phyloP scores from a whole-genome alignment of 2,329 filamentous ascomycete species.

The Fusarium virguliforme region DNA sequence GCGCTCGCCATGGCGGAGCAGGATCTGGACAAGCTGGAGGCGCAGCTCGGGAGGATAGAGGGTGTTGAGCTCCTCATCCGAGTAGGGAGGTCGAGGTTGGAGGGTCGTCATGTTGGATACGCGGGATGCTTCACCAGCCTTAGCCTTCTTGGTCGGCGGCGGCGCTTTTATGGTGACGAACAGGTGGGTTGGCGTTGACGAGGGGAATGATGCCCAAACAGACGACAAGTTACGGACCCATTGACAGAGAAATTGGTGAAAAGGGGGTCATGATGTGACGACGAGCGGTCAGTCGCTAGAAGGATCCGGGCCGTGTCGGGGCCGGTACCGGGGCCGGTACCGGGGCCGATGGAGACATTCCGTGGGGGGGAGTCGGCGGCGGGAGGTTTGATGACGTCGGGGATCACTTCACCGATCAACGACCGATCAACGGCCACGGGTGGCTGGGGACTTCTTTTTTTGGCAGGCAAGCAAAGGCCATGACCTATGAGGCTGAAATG shows the following conservation, averaged over 20 bases:
- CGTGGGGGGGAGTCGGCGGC: conserved; percentile 11
- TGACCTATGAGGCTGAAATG: conserved; percentile 11
- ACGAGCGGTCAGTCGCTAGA: conserved; percentile 12
- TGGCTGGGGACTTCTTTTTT: conserved; percentile 19
- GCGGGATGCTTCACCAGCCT: background rate
- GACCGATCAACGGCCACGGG: background rate
- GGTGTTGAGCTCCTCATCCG: conserved; percentile 81
- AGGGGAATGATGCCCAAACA: background rate
- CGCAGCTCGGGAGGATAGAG: conserved; percentile 87
- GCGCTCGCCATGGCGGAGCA: conserved; percentile 85
- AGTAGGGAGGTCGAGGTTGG: conserved; percentile 82
- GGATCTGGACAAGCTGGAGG: conserved; percentile 91
- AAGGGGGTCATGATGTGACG: conserved; percentile 23
- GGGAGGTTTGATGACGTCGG: conserved; percentile 8
- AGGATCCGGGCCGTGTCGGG: conserved; percentile 28
- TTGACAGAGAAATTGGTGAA: background rate
- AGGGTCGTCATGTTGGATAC: conserved; percentile 80
- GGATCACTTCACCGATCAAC: conserved; percentile 6
- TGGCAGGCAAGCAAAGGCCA: background rate
- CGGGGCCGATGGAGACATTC: conserved; percentile 29
- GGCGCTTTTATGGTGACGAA: background rate
- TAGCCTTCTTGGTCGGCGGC: background rate
- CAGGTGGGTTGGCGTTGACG: background rate
- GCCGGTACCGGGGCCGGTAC: conserved; percentile 34
- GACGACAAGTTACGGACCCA: background rate